A percentile compares a stretch with the other conserved stretches of the same genome.
Evolutionary conservation across 78 protist species (phyloP).

Genomic region (Dictyostelium firmibasis): DNA sequence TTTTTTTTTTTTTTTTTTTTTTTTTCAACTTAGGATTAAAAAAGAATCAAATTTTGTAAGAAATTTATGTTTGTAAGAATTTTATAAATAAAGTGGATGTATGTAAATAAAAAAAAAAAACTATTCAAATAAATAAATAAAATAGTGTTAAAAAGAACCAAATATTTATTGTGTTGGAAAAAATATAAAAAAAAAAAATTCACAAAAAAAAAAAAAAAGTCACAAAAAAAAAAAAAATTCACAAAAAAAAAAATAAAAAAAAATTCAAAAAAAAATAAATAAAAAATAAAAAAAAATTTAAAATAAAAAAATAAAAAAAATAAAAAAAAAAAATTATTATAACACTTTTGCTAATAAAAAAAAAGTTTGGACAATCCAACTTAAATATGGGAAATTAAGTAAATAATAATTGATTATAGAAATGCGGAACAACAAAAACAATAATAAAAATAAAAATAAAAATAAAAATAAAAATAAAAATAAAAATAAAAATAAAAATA

Average conservation of each 20-base stretch:
- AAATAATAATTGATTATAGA: too few species aligned
- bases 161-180: neutral
- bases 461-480: too few species aligned
- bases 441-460: too few species aligned
- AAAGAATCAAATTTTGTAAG: too few species aligned
- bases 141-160: neutral
- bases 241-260: neutral
- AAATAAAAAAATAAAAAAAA: too few species aligned
- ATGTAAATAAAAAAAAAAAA: neutral
- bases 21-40: neutral
- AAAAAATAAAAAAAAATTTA: neutral
- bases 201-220: neutral
- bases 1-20: neutral
- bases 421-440: too few species aligned
- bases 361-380: too few species aligned
- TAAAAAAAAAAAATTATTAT: too few species aligned
- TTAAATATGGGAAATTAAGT: too few species aligned
- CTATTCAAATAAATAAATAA: neutral
- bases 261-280: neutral
- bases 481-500: too few species aligned
- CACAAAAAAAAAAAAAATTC: neutral
- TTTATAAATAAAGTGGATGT: neutral
- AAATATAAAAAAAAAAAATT: neutral
- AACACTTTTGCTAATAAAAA: too few species aligned
- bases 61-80: too few species aligned